Evolutionary conservation across 495 filamentous ascomycete species (phyloP), one percentile per base, ranked within the genome.

Genomic region (Neurospora africana): DNA sequence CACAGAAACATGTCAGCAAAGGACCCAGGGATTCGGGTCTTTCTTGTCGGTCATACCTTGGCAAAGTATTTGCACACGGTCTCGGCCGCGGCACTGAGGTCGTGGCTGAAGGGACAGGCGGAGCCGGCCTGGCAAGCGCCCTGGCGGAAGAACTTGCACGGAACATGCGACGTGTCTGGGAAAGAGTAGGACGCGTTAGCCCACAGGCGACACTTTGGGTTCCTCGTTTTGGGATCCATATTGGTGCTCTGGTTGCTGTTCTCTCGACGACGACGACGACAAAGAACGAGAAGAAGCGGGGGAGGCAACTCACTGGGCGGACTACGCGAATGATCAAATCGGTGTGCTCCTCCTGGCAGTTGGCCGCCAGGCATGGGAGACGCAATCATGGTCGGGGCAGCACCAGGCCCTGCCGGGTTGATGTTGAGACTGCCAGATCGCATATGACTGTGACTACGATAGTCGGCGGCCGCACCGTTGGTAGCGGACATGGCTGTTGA

Each of bases 131-230:
- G 95, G 82, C 95, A 99, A 77, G 92, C 90, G 78, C 95, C 95
- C 83, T 97, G 92, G 67, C 93, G 89, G 83, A 93, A 99, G 89
- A 99, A 99, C 85, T 98, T 98, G 91, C 95, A 99, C 21, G 95
- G 95, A 44, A 99, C 95, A 84, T 98, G 95, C 69, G 93, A 93
- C 19, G 97, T 96, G 79, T 98, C 95, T 99, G 79, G 61, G 21
- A 71, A 72, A 68, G 70, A 33, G 7, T 0, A 8, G 1, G 9
- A 0, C 3, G 8, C 4, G 53, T 65, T 35, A 65, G 53, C 53
- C 47, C 47, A 58, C 11, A 27, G 2, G 21, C 47, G 47, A 53
- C 47, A 53, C 2, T 27, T 7, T 1, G 10, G 21, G 6, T 27
- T 27, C 2, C 10, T 53, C 10, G 1, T 15, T 27, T 13, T 6